phyloP scores from a whole-genome alignment of 345 rosid species.

The Isatis tinctoria region DNA sequence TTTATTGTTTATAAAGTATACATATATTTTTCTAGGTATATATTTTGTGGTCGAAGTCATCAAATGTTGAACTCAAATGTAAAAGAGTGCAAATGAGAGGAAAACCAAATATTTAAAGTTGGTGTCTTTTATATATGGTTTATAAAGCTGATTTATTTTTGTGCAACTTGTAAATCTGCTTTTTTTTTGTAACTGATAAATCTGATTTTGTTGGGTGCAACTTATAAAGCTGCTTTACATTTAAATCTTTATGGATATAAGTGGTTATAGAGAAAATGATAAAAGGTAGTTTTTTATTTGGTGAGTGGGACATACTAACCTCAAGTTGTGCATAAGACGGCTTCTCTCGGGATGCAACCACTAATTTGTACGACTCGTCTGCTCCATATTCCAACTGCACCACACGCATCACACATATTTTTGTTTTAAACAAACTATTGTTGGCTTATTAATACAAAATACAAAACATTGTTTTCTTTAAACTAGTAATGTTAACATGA shows the following conservation, averaged over 20 bases:
- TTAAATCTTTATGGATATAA: not conserved
- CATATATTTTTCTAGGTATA: no score
- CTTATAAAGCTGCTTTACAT: slow-evolving; percentile 2
- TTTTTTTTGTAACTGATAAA: no score
- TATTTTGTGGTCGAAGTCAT: not conserved
- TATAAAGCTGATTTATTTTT: slow-evolving; percentile 2
- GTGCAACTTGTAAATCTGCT: no score
- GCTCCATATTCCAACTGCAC: slow-evolving; percentile 58
- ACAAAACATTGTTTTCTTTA: not conserved
- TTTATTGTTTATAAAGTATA: no score
- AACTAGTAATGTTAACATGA: not conserved
- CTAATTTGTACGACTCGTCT: slow-evolving; percentile 63
- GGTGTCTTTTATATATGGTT: not conserved
- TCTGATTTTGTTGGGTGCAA: no score
- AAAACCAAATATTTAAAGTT: not conserved
- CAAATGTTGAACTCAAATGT: not conserved
- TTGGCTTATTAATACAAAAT: not conserved
- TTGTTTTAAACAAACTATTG: not conserved
- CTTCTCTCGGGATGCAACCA: slow-evolving; percentile 42
- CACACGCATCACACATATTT: not conserved
- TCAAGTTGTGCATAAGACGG: slow-evolving; percentile 51
- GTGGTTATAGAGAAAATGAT: not conserved
- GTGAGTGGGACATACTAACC: slow-evolving; percentile 34
- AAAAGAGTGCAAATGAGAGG: not conserved
- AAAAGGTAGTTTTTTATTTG: not conserved